phyloP scores from a whole-genome alignment of 495 filamentous ascomycete genomes.

The Aspergillus haitiensis region DNA sequence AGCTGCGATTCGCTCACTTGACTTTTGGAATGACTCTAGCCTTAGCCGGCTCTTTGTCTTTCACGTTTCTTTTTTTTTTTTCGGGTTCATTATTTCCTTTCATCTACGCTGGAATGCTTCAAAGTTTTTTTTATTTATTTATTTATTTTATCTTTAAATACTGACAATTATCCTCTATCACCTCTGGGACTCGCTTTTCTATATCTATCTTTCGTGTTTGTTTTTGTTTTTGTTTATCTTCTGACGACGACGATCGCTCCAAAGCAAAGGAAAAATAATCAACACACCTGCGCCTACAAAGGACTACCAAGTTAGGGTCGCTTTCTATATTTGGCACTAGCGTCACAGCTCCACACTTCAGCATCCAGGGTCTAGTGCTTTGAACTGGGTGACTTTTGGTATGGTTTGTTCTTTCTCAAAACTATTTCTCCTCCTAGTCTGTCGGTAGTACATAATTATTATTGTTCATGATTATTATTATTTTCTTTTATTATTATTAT shows the following conservation, averaged over 20 bases:
- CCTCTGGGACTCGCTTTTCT: too few relatives aligned
- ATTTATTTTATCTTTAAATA: too few relatives aligned
- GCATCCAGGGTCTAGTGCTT: conserved; percentile 9
- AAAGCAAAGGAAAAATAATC: background rate
- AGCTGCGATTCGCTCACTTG: conserved; percentile 2
- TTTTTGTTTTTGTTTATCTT: too few relatives aligned
- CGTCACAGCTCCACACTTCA: conserved; percentile 7
- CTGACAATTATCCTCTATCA: too few relatives aligned
- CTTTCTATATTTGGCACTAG: conserved; percentile 13
- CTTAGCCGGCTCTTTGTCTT: conserved; percentile 4
- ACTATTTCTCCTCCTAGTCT: conserved; percentile 9
- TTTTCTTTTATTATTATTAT: conserved; percentile 7
- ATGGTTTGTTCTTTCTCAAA: background rate
- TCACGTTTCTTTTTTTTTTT: background rate
- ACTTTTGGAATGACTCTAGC: conserved; percentile 2
- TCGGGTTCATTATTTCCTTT: background rate
- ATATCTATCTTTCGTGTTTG: too few relatives aligned
- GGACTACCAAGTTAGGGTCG: conserved; percentile 1
- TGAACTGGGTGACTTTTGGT: background rate
- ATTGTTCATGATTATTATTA: conserved; percentile 8
- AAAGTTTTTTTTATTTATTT: background rate
- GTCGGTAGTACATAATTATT: conserved; percentile 1
- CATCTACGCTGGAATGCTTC: background rate
- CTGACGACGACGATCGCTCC: too few relatives aligned
- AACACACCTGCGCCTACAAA: background rate